phyloP scores from a whole-genome alignment of 2,329 filamentous ascomycete species.

The Cladosporium sp. region DNA sequence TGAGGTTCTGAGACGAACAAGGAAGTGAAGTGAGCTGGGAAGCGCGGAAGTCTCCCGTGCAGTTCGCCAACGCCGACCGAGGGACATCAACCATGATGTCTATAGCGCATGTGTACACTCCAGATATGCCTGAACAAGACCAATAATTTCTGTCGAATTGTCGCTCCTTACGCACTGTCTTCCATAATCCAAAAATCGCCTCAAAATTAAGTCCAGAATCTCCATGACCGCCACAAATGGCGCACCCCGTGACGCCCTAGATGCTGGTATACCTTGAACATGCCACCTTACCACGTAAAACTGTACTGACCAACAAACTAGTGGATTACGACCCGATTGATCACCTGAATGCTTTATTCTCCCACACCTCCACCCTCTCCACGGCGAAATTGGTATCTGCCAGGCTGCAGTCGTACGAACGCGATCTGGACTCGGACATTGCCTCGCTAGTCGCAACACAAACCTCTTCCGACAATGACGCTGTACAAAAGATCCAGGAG shows the following conservation, averaged over 20 bases:
- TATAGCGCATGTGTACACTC: not conserved
- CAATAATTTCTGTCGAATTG: not conserved
- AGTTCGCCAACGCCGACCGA: not conserved
- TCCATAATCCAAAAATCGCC: not conserved
- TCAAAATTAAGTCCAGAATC: not conserved
- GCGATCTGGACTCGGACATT: slow-evolving; percentile 81
- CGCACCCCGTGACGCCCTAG: slow-evolving; percentile 14
- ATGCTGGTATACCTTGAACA: slow-evolving; percentile 8
- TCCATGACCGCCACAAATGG: slow-evolving; percentile 18
- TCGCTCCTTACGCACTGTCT: not conserved
- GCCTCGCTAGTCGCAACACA: slow-evolving; percentile 70
- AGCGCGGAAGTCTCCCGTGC: not conserved
- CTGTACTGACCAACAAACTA: slow-evolving; percentile 33
- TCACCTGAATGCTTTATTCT: slow-evolving; percentile 91
- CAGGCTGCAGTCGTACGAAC: slow-evolving; percentile 71
- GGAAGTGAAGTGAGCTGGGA: not conserved
- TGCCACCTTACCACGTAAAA: not conserved
- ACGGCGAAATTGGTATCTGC: slow-evolving; percentile 74
- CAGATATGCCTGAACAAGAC: not conserved
- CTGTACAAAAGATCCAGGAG: slow-evolving; percentile 85
- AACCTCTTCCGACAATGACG: slow-evolving; percentile 81
- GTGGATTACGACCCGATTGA: slow-evolving; percentile 89
- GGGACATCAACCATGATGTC: not conserved
- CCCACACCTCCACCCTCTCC: slow-evolving; percentile 79
- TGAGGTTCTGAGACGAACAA: not conserved